Evolutionary conservation across 1,284 basidiomycete genomes (phyloP).

Genomic region (Ceratobasidium sp.): DNA sequence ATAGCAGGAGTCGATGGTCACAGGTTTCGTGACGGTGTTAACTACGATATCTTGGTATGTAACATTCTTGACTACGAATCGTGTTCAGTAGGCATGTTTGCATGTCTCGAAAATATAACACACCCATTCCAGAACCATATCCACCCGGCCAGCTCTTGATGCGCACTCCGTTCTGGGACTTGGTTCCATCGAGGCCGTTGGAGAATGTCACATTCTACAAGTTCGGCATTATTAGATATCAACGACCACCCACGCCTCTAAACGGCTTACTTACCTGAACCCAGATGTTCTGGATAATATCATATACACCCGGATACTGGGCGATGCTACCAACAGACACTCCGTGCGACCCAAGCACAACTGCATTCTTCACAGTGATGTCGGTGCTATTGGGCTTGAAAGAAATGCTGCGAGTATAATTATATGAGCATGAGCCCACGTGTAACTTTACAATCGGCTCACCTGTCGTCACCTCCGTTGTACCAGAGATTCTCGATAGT

Average conservation of each 20-base stretch:
- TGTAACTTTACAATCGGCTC: not conserved
- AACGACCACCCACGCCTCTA: no score
- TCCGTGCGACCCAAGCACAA: slow-evolving; percentile 36
- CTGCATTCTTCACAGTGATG: slow-evolving; percentile 34
- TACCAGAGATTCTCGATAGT: slow-evolving; percentile 38
- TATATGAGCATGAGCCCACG: not conserved
- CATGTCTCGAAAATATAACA: not conserved
- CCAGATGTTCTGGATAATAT: slow-evolving; percentile 44
- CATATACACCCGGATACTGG: slow-evolving; percentile 43
- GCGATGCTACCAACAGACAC: slow-evolving; percentile 44
- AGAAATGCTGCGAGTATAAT: slow-evolving; percentile 20
- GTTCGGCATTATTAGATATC: not conserved
- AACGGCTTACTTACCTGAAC: slow-evolving; percentile 17
- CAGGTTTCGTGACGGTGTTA: slow-evolving; percentile 21
- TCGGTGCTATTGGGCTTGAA: slow-evolving; percentile 44
- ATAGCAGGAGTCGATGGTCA: slow-evolving; percentile 41
- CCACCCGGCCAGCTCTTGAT: slow-evolving; percentile 45
- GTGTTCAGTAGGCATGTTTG: not conserved
- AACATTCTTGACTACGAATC: slow-evolving; percentile 31
- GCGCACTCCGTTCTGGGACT: slow-evolving; percentile 42
- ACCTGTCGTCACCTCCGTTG: slow-evolving; percentile 36
- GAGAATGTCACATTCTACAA: slow-evolving; percentile 27
- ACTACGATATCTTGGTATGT: slow-evolving; percentile 42
- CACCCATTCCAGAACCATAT: slow-evolving; percentile 39
- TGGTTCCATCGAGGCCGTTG: slow-evolving; percentile 33